phyloP scores from a whole-genome alignment of 495 filamentous ascomycete species.

The Pseudevernia furfuracea region DNA sequence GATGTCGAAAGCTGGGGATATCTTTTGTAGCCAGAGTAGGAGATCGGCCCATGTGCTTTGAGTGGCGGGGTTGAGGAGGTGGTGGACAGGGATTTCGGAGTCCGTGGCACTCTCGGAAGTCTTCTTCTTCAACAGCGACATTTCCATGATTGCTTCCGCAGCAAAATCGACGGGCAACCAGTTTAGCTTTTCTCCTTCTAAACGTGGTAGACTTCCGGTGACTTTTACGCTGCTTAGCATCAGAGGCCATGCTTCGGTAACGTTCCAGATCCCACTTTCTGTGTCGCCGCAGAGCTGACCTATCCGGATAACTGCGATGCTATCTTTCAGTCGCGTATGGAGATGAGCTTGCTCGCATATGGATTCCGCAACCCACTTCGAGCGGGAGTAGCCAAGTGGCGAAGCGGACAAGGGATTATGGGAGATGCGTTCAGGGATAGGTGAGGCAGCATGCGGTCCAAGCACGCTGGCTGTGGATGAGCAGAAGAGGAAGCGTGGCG shows the following conservation, averaged over 20 bases:
- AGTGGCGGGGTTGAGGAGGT: conserved; percentile 42
- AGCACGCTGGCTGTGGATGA: conserved; percentile 47
- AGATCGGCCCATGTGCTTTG: conserved; percentile 40
- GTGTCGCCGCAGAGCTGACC: conserved; percentile 54
- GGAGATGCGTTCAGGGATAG: conserved; percentile 44
- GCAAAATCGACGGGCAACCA: conserved; percentile 56
- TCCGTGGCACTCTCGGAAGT: neutral
- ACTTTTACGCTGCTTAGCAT: conserved; percentile 44
- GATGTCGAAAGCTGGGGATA: conserved; percentile 31
- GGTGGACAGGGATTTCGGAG: conserved; percentile 33
- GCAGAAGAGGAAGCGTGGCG: conserved; percentile 48
- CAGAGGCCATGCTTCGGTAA: conserved; percentile 55
- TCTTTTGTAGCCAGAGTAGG: conserved; percentile 36
- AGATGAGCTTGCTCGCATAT: conserved; percentile 34
- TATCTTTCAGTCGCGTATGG: conserved; percentile 22
- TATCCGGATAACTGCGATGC: conserved; percentile 42
- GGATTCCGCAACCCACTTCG: conserved; percentile 57
- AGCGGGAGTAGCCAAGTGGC: conserved; percentile 51
- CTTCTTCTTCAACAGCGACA: conserved; percentile 20
- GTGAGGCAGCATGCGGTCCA: conserved; percentile 24
- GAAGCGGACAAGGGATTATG: conserved; percentile 42
- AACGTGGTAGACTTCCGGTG: conserved; percentile 44
- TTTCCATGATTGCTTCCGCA: conserved; percentile 40
- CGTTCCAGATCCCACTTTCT: conserved; percentile 51
- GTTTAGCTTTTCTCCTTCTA: conserved; percentile 40